Evolutionary conservation across 2,329 filamentous ascomycete genomes (phyloP).

Genomic region (Clonostachys sp.): DNA sequence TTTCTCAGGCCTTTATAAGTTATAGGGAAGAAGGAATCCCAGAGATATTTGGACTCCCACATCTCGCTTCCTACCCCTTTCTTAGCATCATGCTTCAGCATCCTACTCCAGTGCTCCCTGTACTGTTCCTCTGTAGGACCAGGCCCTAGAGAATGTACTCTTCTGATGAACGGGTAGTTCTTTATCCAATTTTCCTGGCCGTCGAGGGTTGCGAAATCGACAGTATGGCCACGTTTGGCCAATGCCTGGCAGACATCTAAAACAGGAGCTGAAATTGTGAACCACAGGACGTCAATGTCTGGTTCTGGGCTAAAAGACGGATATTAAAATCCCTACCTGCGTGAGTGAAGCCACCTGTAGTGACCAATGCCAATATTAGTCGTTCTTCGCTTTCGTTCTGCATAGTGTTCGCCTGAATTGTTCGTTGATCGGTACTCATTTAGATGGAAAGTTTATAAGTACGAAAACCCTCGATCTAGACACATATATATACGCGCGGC

Average conservation of each 20-base stretch:
- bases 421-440: no score
- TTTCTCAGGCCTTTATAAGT: slow-evolving; percentile 11
- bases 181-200: slow-evolving; percentile 27
- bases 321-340: slow-evolving; percentile 12
- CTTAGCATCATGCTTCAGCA: slow-evolving; percentile 22
- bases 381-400: background rate
- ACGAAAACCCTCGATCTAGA: no score
- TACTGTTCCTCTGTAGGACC: slow-evolving; percentile 16
- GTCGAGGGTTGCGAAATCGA: slow-evolving; percentile 30
- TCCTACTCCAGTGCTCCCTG: slow-evolving; percentile 24
- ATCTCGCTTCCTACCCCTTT: slow-evolving; percentile 22
- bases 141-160: slow-evolving; percentile 22
- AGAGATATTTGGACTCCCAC: slow-evolving; percentile 24
- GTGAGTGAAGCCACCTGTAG: slow-evolving; percentile 28
- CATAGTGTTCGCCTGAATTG: no score
- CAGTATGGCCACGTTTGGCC: slow-evolving; percentile 21
- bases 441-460: no score
- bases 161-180: slow-evolving; percentile 19
- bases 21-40: slow-evolving; percentile 28
- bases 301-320: background rate
- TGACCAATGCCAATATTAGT: slow-evolving; percentile 23
- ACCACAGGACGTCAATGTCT: background rate
- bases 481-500: no score
- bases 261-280: slow-evolving; percentile 17
- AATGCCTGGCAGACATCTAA: slow-evolving; percentile 26